Percentiles rank a stretch among this genome's conserved stretches.
These are phyloP conservation scores for Backusella circina DNA, from an alignment of 192 early-diverging fungal genomes.

Conservation along the genomic window DNA sequence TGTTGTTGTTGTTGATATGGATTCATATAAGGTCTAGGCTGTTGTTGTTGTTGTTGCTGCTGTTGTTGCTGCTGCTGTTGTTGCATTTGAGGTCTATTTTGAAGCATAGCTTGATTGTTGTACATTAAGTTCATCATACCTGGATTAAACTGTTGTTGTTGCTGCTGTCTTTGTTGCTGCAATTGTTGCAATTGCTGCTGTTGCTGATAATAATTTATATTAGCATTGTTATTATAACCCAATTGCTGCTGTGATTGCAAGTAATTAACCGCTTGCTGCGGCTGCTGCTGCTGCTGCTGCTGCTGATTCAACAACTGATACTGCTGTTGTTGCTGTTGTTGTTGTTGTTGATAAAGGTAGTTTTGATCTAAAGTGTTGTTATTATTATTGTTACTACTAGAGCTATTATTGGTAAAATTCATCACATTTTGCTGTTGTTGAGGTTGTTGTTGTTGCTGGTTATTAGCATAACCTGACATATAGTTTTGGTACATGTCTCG, in stretches of 20 bases:
- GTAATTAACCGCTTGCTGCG: background rate
- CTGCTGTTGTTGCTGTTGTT: background rate
- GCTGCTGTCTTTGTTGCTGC: background rate
- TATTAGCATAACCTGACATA: background rate
- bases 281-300: background rate
- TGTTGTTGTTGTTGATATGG: background rate
- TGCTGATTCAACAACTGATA: background rate
- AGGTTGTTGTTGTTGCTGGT: background rate
- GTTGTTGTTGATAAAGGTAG: background rate
- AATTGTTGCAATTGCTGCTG: background rate
- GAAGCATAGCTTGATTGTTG: background rate
- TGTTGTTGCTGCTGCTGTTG: background rate
- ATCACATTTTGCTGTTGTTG: background rate
- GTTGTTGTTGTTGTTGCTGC: background rate
- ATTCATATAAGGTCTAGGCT: too few relatives aligned
- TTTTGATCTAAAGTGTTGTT: background rate
- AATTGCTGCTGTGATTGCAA: background rate
- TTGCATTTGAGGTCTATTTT: constrained; percentile 1
- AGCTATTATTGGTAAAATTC: background rate
- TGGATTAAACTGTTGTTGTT: background rate
- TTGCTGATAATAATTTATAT: background rate
- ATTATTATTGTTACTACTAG: too few relatives aligned
- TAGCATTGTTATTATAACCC: background rate
- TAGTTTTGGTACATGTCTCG: constrained; percentile 1
- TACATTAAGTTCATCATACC: background rate